Evolutionary conservation across 2,329 filamentous ascomycete species (phyloP).

Genomic region (Cordyceps farinosa): DNA sequence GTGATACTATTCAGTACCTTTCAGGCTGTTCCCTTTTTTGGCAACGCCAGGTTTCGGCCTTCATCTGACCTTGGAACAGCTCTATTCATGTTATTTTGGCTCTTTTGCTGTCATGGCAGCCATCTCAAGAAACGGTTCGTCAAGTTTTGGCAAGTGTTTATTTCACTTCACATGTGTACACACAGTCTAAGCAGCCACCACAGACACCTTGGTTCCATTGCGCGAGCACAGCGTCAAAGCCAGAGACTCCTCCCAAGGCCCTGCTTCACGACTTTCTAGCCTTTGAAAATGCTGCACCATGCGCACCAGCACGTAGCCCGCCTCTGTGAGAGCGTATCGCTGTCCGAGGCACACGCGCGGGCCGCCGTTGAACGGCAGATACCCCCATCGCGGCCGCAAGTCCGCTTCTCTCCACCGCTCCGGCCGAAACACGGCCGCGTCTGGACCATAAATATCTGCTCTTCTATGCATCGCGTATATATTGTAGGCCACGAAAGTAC

Average conservation of each 20-base stretch:
- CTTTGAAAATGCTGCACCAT: slow-evolving; percentile 24
- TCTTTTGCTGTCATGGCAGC: too few relatives aligned
- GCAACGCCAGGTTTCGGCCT: too few relatives aligned
- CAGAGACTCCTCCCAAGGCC: slow-evolving; percentile 22
- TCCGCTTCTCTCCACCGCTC: slow-evolving; percentile 35
- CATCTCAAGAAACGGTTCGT: too few relatives aligned
- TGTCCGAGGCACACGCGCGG: slow-evolving; percentile 39
- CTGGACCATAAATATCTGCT: slow-evolving; percentile 37
- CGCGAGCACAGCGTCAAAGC: slow-evolving; percentile 21
- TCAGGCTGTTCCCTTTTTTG: too few relatives aligned
- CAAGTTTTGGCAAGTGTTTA: too few relatives aligned
- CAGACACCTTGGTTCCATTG: slow-evolving; percentile 23
- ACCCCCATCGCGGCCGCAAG: slow-evolving; percentile 29
- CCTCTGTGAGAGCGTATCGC: slow-evolving; percentile 26
- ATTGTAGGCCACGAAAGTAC: slow-evolving; percentile 39
- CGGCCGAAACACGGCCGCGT: slow-evolving; percentile 38
- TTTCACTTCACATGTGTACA: neutral
- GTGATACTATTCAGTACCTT: too few relatives aligned
- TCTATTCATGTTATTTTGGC: too few relatives aligned
- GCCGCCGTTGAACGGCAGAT: slow-evolving; percentile 34
- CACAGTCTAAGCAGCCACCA: neutral
- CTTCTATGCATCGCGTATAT: slow-evolving; percentile 40
- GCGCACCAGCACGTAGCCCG: slow-evolving; percentile 24
- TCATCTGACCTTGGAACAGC: too few relatives aligned
- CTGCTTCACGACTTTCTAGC: slow-evolving; percentile 20